Conservation (phyloP, 2,329 filamentous ascomycete species). For the Calonectria multiphialidica region DNA sequence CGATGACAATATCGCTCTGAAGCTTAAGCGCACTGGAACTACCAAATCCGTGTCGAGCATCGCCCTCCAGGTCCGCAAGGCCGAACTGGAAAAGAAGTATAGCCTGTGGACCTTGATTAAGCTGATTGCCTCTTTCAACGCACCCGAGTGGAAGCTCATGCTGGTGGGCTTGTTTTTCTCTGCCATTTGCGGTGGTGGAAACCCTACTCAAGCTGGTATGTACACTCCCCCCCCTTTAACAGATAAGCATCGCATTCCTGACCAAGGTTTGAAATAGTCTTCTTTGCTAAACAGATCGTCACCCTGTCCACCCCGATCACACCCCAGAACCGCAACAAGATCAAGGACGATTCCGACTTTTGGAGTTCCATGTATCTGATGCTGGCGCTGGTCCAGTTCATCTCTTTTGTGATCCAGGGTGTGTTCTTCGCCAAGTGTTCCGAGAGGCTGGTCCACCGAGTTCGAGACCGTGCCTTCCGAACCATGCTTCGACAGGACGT, state of each 20-base stretch:
- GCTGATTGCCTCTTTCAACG: constrained; percentile 85
- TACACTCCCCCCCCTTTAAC: not conserved
- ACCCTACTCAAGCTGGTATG: constrained; percentile 67
- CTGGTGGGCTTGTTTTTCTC: constrained; percentile 78
- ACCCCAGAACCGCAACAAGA: constrained; percentile 61
- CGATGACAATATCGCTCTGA: constrained; percentile 71
- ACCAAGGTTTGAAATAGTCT: constrained; percentile 68
- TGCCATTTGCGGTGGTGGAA: constrained; percentile 83
- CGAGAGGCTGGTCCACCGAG: constrained; percentile 86
- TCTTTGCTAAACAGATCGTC: constrained; percentile 91
- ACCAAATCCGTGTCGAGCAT: constrained; percentile 76
- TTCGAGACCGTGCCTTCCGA: constrained; percentile 85
- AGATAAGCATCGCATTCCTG: not conserved
- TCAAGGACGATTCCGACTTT: constrained; percentile 82
- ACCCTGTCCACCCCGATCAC: constrained; percentile 70
- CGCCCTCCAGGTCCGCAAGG: constrained; percentile 69
- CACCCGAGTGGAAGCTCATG: constrained; percentile 78
- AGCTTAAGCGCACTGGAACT: constrained; percentile 67
- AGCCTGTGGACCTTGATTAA: constrained; percentile 81
- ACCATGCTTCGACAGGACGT: constrained; percentile 94
- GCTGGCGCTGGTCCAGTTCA: constrained; percentile 79
- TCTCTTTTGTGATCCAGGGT: constrained; percentile 77
- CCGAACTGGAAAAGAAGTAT: constrained; percentile 69
- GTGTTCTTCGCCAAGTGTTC: constrained; percentile 85
- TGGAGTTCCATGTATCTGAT: constrained; percentile 93